phyloP scores from a whole-genome alignment of 352 stramenopile genomes.

The Blastocystis sp. region DNA sequence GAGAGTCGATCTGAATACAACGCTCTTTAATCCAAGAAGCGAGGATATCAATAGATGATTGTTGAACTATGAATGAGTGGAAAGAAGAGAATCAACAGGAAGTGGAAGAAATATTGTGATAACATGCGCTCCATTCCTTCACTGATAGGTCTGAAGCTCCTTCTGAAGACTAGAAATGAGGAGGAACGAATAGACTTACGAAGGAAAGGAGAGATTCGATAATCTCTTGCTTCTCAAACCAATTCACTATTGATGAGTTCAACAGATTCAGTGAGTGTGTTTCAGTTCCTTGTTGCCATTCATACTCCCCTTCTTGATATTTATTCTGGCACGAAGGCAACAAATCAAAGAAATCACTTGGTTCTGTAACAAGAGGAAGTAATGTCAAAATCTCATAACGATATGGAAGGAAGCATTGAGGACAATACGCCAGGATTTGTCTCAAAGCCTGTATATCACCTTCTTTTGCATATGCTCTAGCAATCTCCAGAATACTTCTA shows the following conservation, averaged over 20 bases:
- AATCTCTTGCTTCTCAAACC: slow-evolving; percentile 12
- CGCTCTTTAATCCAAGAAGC: not conserved
- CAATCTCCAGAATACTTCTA: not conserved
- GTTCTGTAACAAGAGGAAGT: not conserved
- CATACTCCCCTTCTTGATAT: not conserved
- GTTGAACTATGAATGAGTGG: too few relatives aligned
- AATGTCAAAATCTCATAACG: not conserved
- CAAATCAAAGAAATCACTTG: not conserved
- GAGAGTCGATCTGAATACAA: not conserved
- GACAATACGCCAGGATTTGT: not conserved
- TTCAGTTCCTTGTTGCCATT: not conserved
- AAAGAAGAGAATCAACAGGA: too few relatives aligned
- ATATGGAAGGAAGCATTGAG: slow-evolving; percentile 26
- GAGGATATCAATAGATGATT: not conserved
- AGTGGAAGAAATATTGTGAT: too few relatives aligned
- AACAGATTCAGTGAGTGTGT: not conserved
- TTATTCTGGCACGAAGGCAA: not conserved
- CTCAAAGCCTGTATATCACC: not conserved
- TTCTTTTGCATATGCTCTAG: not conserved
- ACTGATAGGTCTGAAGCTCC: too few relatives aligned
- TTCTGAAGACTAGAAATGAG: too few relatives aligned
- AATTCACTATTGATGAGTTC: not conserved
- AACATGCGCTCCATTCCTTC: too few relatives aligned
- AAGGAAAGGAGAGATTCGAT: not conserved
- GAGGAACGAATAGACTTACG: too few relatives aligned